Percentiles rank a stretch among this genome's conserved stretches.
Evolutionary conservation across 1,139 yeast species (phyloP).

Genomic region (Diutina ranongensis): DNA sequence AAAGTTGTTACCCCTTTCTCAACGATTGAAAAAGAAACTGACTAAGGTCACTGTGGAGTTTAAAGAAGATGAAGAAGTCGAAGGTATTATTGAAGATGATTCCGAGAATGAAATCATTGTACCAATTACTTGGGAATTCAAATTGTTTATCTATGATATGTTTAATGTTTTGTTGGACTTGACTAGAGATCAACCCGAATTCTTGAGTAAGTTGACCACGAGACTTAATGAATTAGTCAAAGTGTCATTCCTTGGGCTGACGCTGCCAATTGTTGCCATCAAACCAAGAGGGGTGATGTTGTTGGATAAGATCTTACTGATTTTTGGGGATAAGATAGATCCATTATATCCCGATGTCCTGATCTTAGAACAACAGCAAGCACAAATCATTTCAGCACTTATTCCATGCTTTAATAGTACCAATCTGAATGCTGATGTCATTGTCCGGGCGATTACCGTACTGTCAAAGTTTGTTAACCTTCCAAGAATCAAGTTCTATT

Average conservation of each 20-base stretch:
- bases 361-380: conserved; percentile 83
- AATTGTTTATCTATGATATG: conserved; percentile 47
- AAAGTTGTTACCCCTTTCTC: conserved; percentile 32
- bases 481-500: conserved; percentile 34
- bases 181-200: conserved; percentile 27
- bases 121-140: conserved; percentile 62
- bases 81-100: conserved; percentile 21
- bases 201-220: conserved; percentile 32
- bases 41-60: conserved; percentile 22
- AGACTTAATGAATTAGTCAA: conserved; percentile 64
- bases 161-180: conserved; percentile 38
- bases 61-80: conserved; percentile 32
- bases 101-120: conserved; percentile 33
- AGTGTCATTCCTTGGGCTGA: conserved; percentile 76
- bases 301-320: conserved; percentile 30
- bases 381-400: conserved; percentile 83
- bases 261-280: conserved; percentile 52
- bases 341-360: conserved; percentile 66
- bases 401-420: conserved; percentile 69
- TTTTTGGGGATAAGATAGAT: conserved; percentile 51
- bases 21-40: conserved; percentile 30
- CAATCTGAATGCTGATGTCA: conserved; percentile 63
- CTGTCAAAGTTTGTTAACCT: conserved; percentile 62
- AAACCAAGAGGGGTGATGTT: conserved; percentile 58
- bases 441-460: conserved; percentile 68